A percentile compares a stretch with the other conserved stretches of the same genome.
Conservation (phyloP, 2,329 filamentous ascomycete species). For the Raffaelea albimanens region DNA sequence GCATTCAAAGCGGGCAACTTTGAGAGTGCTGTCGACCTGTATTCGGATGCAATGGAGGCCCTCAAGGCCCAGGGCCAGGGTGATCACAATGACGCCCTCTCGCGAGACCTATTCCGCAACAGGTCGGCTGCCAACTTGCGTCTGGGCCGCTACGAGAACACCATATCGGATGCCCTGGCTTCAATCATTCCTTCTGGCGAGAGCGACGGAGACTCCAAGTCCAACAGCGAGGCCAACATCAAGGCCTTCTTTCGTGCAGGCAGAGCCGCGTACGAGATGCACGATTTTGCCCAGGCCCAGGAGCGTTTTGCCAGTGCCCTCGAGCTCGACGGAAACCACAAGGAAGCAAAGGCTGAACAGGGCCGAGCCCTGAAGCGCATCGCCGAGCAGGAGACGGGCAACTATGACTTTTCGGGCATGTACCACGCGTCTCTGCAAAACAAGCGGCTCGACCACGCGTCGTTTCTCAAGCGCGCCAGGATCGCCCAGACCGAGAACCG, state of each 20-base stretch:
- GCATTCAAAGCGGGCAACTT: neutral
- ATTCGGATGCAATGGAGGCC: neutral
- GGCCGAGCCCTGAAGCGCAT: neutral
- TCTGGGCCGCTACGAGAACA: neutral
- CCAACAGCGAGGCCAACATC: neutral
- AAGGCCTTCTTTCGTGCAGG: conserved; percentile 7
- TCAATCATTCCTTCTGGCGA: no score
- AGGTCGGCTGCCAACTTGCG: neutral
- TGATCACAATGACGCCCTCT: neutral
- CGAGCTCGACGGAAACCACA: neutral
- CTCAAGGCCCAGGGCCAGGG: neutral
- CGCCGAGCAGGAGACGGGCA: neutral
- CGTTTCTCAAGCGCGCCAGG: conserved; percentile 8
- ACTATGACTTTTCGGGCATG: neutral
- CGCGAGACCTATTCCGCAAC: neutral
- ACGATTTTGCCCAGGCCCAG: conserved; percentile 3
- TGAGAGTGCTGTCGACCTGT: neutral
- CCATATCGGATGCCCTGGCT: neutral
- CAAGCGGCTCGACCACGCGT: conserved; percentile 24
- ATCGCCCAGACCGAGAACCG: neutral
- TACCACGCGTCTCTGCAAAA: conserved; percentile 5
- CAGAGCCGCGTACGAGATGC: conserved; percentile 7
- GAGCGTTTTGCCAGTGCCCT: neutral
- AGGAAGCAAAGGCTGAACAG: neutral
- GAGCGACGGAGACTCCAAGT: no score